Conservation (phyloP, 1,284 basidiomycete genomes). For the Ganoderma lucidum region DNA sequence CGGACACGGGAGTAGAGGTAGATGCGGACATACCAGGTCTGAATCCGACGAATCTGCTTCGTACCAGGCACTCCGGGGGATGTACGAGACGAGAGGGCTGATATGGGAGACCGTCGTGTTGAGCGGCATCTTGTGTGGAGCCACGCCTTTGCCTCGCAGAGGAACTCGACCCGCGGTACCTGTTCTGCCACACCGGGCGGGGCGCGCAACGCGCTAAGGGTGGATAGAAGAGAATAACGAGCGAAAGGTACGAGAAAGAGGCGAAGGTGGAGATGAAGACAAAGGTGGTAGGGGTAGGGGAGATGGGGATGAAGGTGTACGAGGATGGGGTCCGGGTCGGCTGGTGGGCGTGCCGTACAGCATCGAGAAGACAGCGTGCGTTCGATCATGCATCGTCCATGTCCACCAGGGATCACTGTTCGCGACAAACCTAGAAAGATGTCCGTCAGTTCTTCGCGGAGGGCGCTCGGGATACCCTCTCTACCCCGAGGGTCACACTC, state of each 20-base stretch:
- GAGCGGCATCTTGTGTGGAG: slow-evolving; percentile 24
- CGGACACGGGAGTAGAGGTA: not conserved
- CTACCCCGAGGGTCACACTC: not conserved
- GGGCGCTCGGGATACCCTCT: not conserved
- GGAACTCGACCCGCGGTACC: slow-evolving; percentile 17
- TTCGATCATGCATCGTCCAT: slow-evolving; percentile 18
- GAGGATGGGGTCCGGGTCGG: not conserved
- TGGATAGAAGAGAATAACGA: not conserved
- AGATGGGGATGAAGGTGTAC: not conserved
- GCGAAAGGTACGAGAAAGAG: not conserved
- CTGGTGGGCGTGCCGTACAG: slow-evolving; percentile 16
- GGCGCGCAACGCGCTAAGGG: not conserved
- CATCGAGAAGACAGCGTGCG: slow-evolving; percentile 20
- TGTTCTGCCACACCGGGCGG: not conserved
- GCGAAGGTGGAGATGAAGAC: slow-evolving; percentile 1
- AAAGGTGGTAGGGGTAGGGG: slow-evolving; percentile 1
- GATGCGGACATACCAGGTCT: slow-evolving; percentile 27
- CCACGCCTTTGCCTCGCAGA: slow-evolving; percentile 5
- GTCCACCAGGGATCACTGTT: slow-evolving; percentile 15
- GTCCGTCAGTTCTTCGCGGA: slow-evolving; percentile 7
- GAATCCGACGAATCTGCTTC: slow-evolving; percentile 24
- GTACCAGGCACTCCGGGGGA: slow-evolving; percentile 35
- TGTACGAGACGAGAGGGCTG: slow-evolving; percentile 37
- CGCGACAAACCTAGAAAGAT: slow-evolving; percentile 23
- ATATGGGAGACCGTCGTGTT: slow-evolving; percentile 39